Evolutionary conservation across 352 stramenopile species (phyloP).

Genomic region (Globisporangium perplexum): DNA sequence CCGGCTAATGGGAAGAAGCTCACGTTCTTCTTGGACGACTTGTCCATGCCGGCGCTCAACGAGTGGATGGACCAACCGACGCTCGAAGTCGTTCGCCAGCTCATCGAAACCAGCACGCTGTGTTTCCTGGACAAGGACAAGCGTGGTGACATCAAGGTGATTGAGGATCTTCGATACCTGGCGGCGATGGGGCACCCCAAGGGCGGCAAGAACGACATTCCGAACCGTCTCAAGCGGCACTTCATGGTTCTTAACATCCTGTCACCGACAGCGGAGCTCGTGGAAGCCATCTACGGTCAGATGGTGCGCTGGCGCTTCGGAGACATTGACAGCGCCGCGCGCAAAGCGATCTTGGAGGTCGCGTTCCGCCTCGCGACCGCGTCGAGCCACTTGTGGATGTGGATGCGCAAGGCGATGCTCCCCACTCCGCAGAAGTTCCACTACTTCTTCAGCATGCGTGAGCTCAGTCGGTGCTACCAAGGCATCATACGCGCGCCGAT

Average conservation of each 20-base stretch:
- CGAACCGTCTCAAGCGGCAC: conserved; percentile 86
- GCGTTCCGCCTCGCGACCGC: conserved; percentile 35
- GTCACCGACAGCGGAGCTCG: conserved; percentile 60
- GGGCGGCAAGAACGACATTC: conserved; percentile 79
- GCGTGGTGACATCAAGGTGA: conserved; percentile 68
- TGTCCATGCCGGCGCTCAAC: conserved; percentile 64
- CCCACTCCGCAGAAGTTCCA: conserved; percentile 79
- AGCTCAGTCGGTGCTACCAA: conserved; percentile 73
- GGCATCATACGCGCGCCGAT: conserved; percentile 60
- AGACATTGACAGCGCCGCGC: conserved; percentile 16
- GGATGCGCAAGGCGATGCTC: conserved; percentile 60
- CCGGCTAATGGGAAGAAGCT: conserved; percentile 64
- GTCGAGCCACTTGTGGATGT: conserved; percentile 63
- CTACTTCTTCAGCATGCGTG: conserved; percentile 77
- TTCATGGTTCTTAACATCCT: conserved; percentile 88
- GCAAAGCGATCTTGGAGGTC: conserved; percentile 41
- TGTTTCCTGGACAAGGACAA: conserved; percentile 86
- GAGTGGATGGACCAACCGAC: conserved; percentile 74
- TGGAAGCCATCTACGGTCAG: conserved; percentile 85
- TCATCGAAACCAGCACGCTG: conserved; percentile 59
- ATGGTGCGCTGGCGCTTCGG: conserved; percentile 59
- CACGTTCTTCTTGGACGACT: conserved; percentile 77
- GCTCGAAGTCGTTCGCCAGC: conserved; percentile 65
- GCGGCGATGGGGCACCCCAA: conserved; percentile 55
- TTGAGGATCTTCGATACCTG: conserved; percentile 65